A percentile compares a stretch with the other conserved stretches of the same genome.
Evolutionary conservation across 768 basidiomycete genomes (phyloP).

Genomic region (Cystobasidiopsis lactophilus): DNA sequence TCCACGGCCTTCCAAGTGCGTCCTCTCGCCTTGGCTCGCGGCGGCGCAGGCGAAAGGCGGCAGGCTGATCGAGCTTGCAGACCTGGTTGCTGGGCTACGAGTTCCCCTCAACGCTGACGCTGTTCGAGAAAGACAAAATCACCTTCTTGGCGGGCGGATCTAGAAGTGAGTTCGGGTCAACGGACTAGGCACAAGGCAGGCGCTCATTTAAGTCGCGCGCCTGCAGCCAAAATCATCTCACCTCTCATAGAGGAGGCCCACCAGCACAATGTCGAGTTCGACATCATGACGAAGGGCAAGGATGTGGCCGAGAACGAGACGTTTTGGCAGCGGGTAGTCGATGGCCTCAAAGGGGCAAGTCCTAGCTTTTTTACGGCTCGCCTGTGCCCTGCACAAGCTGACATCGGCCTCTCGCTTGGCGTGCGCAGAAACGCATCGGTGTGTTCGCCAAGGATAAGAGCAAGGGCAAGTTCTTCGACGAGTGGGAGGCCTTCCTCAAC

Average conservation of each 20-base stretch:
- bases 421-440: conserved; percentile 31
- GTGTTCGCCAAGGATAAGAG: conserved; percentile 60
- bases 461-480: conserved; percentile 60
- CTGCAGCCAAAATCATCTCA: conserved; percentile 13
- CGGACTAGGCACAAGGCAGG: neutral
- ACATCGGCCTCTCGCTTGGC: neutral
- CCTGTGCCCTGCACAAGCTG: neutral
- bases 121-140: conserved; percentile 58
- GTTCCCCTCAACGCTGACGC: conserved; percentile 76
- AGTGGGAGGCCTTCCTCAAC: conserved; percentile 38
- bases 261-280: conserved; percentile 29
- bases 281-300: conserved; percentile 35
- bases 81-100: conserved; percentile 95
- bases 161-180: conserved; percentile 30
- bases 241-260: neutral
- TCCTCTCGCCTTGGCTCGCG: neutral
- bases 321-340: conserved; percentile 14
- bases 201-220: neutral
- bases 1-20: conserved; percentile 76
- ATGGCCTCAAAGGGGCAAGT: conserved; percentile 11
- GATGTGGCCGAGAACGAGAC: conserved; percentile 22
- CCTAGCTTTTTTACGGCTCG: neutral
- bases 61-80: conserved; percentile 28
- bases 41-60: no score
- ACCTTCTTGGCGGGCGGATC: conserved; percentile 40